Percentiles rank a stretch among this genome's conserved stretches.
phyloP scores from a whole-genome alignment of 352 stramenopile genomes.

The Pythium aquatile region DNA sequence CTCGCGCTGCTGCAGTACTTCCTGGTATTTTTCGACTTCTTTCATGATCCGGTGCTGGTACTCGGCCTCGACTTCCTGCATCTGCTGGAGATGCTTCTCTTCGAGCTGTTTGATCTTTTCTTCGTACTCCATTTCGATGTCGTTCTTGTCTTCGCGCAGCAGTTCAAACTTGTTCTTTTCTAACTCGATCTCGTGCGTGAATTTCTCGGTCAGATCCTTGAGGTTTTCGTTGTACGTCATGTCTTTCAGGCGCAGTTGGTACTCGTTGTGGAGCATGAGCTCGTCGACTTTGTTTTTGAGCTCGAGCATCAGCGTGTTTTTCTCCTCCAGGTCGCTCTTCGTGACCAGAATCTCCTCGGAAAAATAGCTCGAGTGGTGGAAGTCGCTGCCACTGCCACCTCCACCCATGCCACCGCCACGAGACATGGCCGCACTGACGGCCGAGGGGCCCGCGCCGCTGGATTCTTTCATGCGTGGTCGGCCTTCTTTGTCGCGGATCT shows the following conservation, averaged over 20 bases:
- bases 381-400: constrained; percentile 14
- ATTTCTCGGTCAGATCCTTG: constrained; percentile 93
- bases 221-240: constrained; percentile 95
- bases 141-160: constrained; percentile 89
- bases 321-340: constrained; percentile 92
- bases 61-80: constrained; percentile 89
- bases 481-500: constrained; percentile 87
- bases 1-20: constrained; percentile 83
- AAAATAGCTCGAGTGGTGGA: constrained; percentile 35
- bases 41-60: constrained; percentile 94
- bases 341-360: constrained; percentile 85
- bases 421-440: constrained; percentile 21
- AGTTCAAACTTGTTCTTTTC: constrained; percentile 92
- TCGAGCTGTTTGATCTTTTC: constrained; percentile 91
- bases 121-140: constrained; percentile 92
- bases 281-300: constrained; percentile 95
- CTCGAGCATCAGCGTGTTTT: constrained; percentile 88
- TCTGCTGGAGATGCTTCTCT: constrained; percentile 87
- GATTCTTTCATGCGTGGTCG: constrained; percentile 46
- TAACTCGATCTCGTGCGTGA: constrained; percentile 91
- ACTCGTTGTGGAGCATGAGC: constrained; percentile 93
- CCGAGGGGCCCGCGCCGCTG: not conserved
- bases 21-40: constrained; percentile 90
- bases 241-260: constrained; percentile 93
- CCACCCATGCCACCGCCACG: constrained; percentile 18